Evolutionary conservation across 176 grass and related monocot species (phyloP).

Genomic region (Dactylis glomerata): DNA sequence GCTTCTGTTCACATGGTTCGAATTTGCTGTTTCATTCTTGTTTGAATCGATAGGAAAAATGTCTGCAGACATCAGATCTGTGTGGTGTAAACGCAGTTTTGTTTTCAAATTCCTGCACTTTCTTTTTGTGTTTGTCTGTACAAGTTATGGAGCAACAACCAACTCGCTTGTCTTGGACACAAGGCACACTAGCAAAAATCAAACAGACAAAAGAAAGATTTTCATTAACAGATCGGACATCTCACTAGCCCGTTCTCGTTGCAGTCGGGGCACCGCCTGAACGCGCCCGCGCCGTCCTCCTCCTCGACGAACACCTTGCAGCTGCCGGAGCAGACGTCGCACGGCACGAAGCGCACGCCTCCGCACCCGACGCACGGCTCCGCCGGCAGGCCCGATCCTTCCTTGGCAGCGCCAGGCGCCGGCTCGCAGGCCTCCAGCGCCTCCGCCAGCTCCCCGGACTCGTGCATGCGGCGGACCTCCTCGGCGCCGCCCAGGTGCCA

Average conservation of each 20-base stretch:
- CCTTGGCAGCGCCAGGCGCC: neutral
- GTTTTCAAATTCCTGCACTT: neutral
- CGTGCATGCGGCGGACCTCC: constrained; percentile 66
- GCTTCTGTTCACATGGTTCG: neutral
- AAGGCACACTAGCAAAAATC: neutral
- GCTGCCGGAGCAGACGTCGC: constrained; percentile 78
- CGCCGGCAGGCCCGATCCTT: neutral
- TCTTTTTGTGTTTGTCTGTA: neutral
- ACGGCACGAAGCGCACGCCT: constrained; percentile 66
- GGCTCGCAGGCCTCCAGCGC: constrained; percentile 32
- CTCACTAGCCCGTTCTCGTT: constrained; percentile 92
- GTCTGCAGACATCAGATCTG: neutral
- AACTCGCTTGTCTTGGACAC: neutral
- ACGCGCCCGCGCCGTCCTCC: constrained; percentile 40
- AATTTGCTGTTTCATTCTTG: no score
- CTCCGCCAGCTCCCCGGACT: constrained; percentile 47
- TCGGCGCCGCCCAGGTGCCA: constrained; percentile 60
- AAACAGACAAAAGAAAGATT: no score
- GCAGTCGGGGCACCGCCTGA: constrained; percentile 75
- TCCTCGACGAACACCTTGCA: constrained; percentile 83
- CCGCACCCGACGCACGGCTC: constrained; percentile 52
- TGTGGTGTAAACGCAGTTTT: no score
- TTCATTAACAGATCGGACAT: constrained; percentile 55
- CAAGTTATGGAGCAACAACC: neutral
- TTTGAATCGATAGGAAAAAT: neutral